Base-by-base conservation (phyloP, 495 filamentous ascomycete genomes). In the Tuber microsphaerosporum region DNA sequence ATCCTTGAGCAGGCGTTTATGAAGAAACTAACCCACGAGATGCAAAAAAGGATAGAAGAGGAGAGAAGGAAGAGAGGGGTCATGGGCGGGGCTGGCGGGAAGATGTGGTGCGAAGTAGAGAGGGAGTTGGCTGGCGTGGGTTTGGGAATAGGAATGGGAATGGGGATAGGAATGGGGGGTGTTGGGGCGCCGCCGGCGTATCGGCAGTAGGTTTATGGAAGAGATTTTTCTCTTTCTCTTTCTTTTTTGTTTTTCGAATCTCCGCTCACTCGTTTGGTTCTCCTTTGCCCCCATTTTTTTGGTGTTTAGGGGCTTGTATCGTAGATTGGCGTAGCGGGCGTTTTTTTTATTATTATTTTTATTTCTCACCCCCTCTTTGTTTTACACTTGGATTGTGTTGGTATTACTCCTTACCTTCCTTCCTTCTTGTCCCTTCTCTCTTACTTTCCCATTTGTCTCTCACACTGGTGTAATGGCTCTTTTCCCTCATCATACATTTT, bases 11-110 rank as follows among this genome's bases (percentile, higher is more conserved):
- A 94, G 82, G 91, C 92, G 0, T 94, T 94, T 89, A 90, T 97
- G 78, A 91, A 91, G 86, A 93, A 94, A 85, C 92, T 99, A 84
- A 94, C 94, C 9, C 89, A 89, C 69, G 94, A 99, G 84, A 94
- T 97, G 69, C 93, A 93, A 61, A 88, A 91, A 78, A 91, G 92
- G 42, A 91, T 94, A 77, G 90, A 93, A 74, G 92, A 97, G 71
- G 88, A 93, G 81, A 90, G 78, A 79, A 83, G 42, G 75, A 78
- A 71, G 86, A 87, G 81, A 85, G 88, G 81, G 83, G n/a, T 61
- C 10, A 61, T 31, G 51, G 51, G 51, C 22, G 51, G 51, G 56
- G 85, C 79, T 85, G 86, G 75, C 86, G 86, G 75, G 22, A 78
- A 78, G 61, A 79, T 80, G 75, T 82, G 81, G 81, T 61, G n/a